These are phyloP conservation scores for Metarhizium humberi DNA, from an alignment of 2,329 filamentous ascomycete species.

Conservation along the genomic window DNA sequence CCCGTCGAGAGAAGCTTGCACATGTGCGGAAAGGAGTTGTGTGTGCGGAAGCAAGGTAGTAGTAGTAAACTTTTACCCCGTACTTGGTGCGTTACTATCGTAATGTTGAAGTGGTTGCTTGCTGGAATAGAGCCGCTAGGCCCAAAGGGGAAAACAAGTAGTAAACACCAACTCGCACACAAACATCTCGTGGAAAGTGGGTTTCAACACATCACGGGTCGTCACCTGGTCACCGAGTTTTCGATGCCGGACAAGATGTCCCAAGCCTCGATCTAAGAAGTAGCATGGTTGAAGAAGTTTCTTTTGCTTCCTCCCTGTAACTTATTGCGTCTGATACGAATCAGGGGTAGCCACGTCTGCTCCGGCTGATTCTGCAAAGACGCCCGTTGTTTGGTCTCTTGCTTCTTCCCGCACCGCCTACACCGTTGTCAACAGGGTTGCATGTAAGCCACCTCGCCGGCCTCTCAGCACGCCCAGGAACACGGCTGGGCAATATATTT, in stretches of 20 bases:
- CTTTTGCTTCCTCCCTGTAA: not conserved
- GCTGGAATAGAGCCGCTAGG: not conserved
- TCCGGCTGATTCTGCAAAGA: not conserved
- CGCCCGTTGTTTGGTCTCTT: not conserved
- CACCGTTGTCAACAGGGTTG: not conserved
- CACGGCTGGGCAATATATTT: not conserved
- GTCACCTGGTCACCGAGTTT: not conserved
- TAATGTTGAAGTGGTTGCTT: not conserved
- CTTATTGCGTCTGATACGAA: not conserved
- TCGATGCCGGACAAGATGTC: not conserved
- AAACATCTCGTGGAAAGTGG: too few species aligned
- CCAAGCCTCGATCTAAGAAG: not conserved
- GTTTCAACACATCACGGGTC: not conserved
- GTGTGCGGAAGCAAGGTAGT: too few species aligned
- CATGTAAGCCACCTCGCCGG: not conserved
- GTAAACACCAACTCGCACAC: slow-evolving; percentile 4
- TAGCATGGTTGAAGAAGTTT: not conserved
- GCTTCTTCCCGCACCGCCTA: not conserved
- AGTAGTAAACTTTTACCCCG: too few species aligned
- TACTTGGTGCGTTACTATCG: too few species aligned
- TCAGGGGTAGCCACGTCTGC: not conserved
- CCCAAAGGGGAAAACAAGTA: slow-evolving; percentile 4
- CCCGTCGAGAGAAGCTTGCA: too few species aligned
- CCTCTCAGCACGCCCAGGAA: not conserved
- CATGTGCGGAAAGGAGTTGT: too few species aligned